Evolutionary conservation across 2,329 filamentous ascomycete species (phyloP).

Genomic region (Orbilia blumenaviensis): DNA sequence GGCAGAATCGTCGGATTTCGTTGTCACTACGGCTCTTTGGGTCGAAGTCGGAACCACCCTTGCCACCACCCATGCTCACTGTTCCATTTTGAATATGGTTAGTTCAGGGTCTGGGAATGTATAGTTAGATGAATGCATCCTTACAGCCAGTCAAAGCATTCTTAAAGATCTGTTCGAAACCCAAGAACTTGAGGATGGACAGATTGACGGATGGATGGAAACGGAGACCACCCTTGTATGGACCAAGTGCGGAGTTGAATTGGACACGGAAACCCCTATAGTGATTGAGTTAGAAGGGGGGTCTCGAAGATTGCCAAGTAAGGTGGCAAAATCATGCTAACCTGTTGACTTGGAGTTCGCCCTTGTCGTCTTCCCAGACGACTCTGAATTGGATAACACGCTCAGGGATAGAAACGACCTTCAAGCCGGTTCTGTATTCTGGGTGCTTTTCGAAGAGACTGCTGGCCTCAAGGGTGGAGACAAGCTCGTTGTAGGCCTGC

Average conservation of each 20-base stretch:
- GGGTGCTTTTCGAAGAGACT: slow-evolving; percentile 92
- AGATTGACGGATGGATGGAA: slow-evolving; percentile 90
- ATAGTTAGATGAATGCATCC: slow-evolving; percentile 61
- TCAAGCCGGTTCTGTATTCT: slow-evolving; percentile 89
- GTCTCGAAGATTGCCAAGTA: background rate
- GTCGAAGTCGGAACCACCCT: slow-evolving; percentile 98
- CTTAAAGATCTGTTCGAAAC: slow-evolving; percentile 99
- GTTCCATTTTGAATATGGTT: slow-evolving; percentile 10
- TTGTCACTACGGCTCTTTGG: slow-evolving; percentile 98
- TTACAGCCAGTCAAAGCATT: slow-evolving; percentile 94
- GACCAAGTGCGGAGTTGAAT: slow-evolving; percentile 96
- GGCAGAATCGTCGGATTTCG: slow-evolving; percentile 97
- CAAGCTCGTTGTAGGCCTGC: slow-evolving; percentile 98
- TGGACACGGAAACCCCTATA: slow-evolving; percentile 88
- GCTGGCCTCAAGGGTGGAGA: slow-evolving; percentile 91
- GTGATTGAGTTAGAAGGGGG: slow-evolving; percentile 69
- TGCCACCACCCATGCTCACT: slow-evolving; percentile 96
- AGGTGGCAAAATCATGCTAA: slow-evolving; percentile 11
- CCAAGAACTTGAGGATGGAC: slow-evolving; percentile 91
- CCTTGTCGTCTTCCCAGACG: slow-evolving; percentile 94
- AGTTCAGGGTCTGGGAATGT: slow-evolving; percentile 1
- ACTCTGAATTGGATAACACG: slow-evolving; percentile 97
- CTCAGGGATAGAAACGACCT: slow-evolving; percentile 89
- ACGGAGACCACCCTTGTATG: slow-evolving; percentile 96
- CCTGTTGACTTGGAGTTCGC: slow-evolving; percentile 60